Evolutionary conservation across 495 filamentous ascomycete genomes (phyloP), one percentile per base, ranked within the genome.

Genomic region (Letharia columbiana): DNA sequence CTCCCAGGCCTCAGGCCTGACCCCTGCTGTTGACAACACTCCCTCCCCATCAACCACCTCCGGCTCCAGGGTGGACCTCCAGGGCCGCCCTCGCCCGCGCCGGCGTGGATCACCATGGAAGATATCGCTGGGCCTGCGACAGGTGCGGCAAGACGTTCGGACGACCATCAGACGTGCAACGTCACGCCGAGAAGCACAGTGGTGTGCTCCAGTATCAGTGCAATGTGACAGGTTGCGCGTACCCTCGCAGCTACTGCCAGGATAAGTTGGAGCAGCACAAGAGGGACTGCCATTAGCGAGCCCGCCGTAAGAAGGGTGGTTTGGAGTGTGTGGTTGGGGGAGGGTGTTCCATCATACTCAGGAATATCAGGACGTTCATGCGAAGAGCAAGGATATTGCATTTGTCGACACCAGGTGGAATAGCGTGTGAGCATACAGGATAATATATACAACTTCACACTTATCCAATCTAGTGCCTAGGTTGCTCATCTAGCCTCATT

Each of bases 121-220:
- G 50, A 28, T 31, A 10, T 41, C 15, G 5, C 50, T 64, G 37
- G 37, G 37, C 37, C 8, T 39, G 62, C 13, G 20, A 17, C 37
- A 33, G 20, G 8, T 64, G 62, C 62, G 41, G 15, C 49, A 64
- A 64, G 37, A 64, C 49, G 11, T 64, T 64, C 37, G 28, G 35
- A 20, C 47, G 49, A 18, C 62, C 15, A 45, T 31, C 33, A 39
- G 62, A 64, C 39, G 11, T 64, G 44, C 23, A 57, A 17, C 62
- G 62, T 56, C 62, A 57, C 28, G 62, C 62, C 9, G 31, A 31
- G 49, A 64, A 64, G 40, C 62, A 64, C 49, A 62, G 49, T 28
- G 33, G 13, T 15, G 47, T 64, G 62, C 62, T 28, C 17, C n/a
- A 41, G 17, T 64, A 64, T 31, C 39, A 64, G 33, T 64, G 47